Percentiles rank a stretch among this genome's conserved stretches.
These are phyloP conservation scores for Didymella exigua DNA, from an alignment of 2,329 filamentous ascomycete genomes.

Conservation along the genomic window DNA sequence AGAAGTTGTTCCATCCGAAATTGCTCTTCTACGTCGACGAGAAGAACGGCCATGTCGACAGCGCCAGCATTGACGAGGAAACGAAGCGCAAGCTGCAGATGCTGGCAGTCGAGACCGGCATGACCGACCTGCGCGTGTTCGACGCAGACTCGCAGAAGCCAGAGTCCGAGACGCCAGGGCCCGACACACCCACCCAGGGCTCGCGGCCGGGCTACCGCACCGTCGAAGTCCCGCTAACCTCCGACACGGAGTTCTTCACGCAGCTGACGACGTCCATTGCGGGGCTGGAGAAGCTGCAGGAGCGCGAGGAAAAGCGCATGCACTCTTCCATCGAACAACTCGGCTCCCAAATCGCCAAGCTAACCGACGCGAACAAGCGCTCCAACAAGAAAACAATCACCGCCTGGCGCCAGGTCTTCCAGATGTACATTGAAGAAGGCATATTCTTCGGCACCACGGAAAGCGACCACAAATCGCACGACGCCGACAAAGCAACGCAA, in stretches of 20 bases:
- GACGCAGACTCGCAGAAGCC: constrained; percentile 22
- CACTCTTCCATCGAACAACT: constrained; percentile 67
- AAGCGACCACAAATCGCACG: constrained; percentile 69
- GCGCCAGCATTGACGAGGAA: constrained; percentile 69
- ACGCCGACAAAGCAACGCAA: constrained; percentile 67
- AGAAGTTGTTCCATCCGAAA: constrained; percentile 64
- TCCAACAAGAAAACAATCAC: constrained; percentile 69
- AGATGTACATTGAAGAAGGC: constrained; percentile 77
- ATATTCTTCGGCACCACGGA: constrained; percentile 84
- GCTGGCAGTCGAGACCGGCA: constrained; percentile 58
- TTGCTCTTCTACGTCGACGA: constrained; percentile 73
- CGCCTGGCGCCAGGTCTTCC: constrained; percentile 80
- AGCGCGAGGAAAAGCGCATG: constrained; percentile 68
- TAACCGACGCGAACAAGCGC: constrained; percentile 68
- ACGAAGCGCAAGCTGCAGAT: constrained; percentile 69
- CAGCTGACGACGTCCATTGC: constrained; percentile 74
- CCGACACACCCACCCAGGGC: constrained; percentile 1
- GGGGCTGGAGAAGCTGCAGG: constrained; percentile 71
- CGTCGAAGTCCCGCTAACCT: constrained; percentile 77
- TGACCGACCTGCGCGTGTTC: constrained; percentile 47
- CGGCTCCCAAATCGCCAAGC: constrained; percentile 66
- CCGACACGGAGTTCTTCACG: constrained; percentile 80
- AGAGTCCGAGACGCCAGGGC: background rate
- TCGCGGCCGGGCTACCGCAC: constrained; percentile 44
- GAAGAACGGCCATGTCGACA: constrained; percentile 68